These are phyloP conservation scores for Fistulinella prunicolor DNA, from an alignment of 768 basidiomycete species.

Conservation along the genomic window DNA sequence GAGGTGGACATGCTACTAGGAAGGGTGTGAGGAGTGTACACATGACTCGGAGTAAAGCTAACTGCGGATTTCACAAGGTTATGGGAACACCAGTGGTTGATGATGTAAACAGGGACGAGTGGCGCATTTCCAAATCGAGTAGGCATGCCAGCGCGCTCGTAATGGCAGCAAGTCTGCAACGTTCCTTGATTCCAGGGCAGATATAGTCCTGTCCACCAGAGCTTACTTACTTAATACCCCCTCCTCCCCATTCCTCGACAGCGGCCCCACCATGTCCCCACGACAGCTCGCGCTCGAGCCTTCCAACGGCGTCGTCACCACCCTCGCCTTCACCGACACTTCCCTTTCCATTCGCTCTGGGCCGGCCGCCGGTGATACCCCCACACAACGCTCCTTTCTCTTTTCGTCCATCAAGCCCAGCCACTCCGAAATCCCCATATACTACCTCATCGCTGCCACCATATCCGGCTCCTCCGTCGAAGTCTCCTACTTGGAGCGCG, in stretches of 20 bases:
- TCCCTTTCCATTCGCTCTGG: conserved; percentile 27
- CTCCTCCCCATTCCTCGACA: neutral
- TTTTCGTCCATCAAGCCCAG: conserved; percentile 4
- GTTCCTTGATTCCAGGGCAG: neutral
- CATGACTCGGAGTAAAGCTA: neutral
- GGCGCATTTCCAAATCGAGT: neutral
- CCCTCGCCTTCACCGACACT: conserved; percentile 28
- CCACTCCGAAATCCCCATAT: conserved; percentile 35
- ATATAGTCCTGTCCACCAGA: conserved; percentile 8
- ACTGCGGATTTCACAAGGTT: too few species aligned
- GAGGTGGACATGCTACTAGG: conserved; percentile 28
- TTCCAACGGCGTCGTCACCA: conserved; percentile 8
- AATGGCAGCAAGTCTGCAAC: neutral
- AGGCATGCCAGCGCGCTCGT: neutral
- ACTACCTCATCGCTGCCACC: conserved; percentile 55
- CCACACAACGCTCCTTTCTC: conserved; percentile 8
- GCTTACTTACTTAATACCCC: too few species aligned
- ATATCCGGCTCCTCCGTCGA: conserved; percentile 38
- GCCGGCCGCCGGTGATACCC: conserved; percentile 5
- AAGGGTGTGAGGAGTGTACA: neutral
- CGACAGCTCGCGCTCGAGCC: conserved; percentile 20
- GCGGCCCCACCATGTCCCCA: conserved; percentile 14
- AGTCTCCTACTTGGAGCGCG: conserved; percentile 50
- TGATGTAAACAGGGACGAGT: neutral
- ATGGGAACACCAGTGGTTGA: too few species aligned